Conservation (phyloP, 805 yeast genomes). For the Nakazawaea sp. region DNA sequence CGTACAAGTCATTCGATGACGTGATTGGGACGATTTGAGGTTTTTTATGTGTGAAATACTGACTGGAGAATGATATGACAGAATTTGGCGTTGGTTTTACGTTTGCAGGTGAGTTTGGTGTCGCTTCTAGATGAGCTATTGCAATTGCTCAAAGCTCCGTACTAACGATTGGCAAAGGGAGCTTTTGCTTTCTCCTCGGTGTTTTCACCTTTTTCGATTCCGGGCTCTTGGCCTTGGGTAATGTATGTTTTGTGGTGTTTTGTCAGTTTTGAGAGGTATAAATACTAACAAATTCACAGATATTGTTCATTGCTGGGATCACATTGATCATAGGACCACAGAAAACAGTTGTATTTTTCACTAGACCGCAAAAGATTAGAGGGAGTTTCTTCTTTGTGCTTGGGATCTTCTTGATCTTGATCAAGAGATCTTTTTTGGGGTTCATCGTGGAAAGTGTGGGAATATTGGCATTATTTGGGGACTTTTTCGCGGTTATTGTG, state of each 20-base stretch:
- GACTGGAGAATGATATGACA: conserved; percentile 21
- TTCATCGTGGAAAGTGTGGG: conserved; percentile 83
- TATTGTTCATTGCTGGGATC: conserved; percentile 74
- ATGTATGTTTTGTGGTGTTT: conserved; percentile 32
- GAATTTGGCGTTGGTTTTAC: conserved; percentile 93
- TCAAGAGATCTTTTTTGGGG: conserved; percentile 77
- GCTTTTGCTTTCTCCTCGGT: conserved; percentile 70
- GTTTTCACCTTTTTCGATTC: conserved; percentile 82
- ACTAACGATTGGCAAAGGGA: not conserved
- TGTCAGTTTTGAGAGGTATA: not conserved
- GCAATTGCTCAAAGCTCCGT: no score
- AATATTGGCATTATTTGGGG: conserved; percentile 83
- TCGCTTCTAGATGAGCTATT: no score
- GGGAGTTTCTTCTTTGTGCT: conserved; percentile 74
- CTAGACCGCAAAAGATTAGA: conserved; percentile 79
- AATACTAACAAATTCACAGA: conserved; percentile 17
- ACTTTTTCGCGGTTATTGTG: conserved; percentile 84
- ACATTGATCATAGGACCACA: conserved; percentile 82
- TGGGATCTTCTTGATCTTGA: conserved; percentile 72
- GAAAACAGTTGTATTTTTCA: conserved; percentile 74
- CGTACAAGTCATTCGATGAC: conserved; percentile 27
- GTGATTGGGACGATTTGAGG: not conserved
- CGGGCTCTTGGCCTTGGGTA: conserved; percentile 85
- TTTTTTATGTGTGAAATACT: not conserved
- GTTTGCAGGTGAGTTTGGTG: conserved; percentile 49